Base-by-base conservation (phyloP, 2,329 filamentous ascomycete species). In the Paracoccidioides brasiliensis region DNA sequence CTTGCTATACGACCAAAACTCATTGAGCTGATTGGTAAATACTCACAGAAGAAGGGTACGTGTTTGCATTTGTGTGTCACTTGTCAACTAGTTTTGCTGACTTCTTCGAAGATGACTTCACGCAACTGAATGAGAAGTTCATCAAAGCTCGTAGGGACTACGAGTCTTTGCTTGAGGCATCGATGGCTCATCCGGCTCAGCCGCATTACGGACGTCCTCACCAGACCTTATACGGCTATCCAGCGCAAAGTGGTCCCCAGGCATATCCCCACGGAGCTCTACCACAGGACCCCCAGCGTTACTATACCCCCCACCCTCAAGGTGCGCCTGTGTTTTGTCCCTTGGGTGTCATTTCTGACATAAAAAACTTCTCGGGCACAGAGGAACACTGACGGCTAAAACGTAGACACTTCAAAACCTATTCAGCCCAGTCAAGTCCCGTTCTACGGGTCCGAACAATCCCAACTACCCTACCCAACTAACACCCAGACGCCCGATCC, bases 71-170 rank as follows among this genome's bases (percentile, higher is more conserved):
- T 32, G 10, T 28, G 41, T 43, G 14, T 8, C n/a, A 15, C 9
- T 35, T 10, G 40, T 28, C n/a, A 6, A 28, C n/a, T 51, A 51
- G 28, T 43, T 50, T 38, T 12, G 35, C 55, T 61, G 54, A 70
- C 73, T 59, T 53, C 3, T 15, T 22, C 5, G 61, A 49, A 95
- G 93, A 98, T 72, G 93, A 98, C 70, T 97, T 98, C 67, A 96
- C 93, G 2, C 91, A 97, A 69, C 77, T 98, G 59, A 98, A 98
- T 66, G 93, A 98, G 71, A 97, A 97, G 74, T 98, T 98, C 71
- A 97, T 98, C 78, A 98, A 98, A 73, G 93, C 93, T 48, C 85
- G 93, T 61, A 82, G 91, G 64, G 93, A 98, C 72, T 98, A 98
- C 69, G 93, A 98, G 72, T 84, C 88, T 35, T 79, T 98, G n/a